Base-by-base conservation (phyloP, 257 asterid species). In the Sherardia arvensis region DNA sequence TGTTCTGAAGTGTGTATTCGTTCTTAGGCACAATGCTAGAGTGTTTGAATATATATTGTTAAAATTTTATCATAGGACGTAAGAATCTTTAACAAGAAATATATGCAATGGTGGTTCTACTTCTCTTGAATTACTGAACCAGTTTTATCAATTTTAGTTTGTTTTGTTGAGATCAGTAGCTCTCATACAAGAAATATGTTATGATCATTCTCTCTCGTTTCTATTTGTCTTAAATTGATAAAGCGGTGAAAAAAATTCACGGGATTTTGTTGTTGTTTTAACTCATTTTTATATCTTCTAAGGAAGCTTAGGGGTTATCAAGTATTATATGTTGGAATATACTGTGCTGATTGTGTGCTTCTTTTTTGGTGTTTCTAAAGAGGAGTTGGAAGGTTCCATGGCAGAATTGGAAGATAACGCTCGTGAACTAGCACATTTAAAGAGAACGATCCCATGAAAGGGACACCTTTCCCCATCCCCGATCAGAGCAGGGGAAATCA, bases 361-460 rank as follows among this genome's bases (percentile, higher is more conserved):
- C 60, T 55, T 21, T 22, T 67, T 67, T 58, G 12, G 69, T 60
- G 56, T 59, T 58, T n/a, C 30, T 82, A 59, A 73, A 93, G 99
- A 95, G 69, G 99, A 93, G 59, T 73, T 93, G 74, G 90, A 87
- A 74, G 77, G 74, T 67, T 73, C 87, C 3, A 43, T 84, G 17
- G 66, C 77, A 61, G 90, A 90, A 74, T 73, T 93, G 80, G 99
- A 90, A 77, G 97, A 83, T 74, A 81, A 85, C 78, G 86, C 87
- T 66, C 66, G 79, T 62, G 75, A 82, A 61, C 77, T 93, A 85
- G 87, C 91, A 51, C 72, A 81, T 74, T 78, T 90, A 61, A 87
- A 80, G 94, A 85, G 77, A 84, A 85, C 69, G 87, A 84, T 65
- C 75, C 75, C 72, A 81, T 81, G 22, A 90, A 80, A 51, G 94